Evolutionary conservation across 2,329 filamentous ascomycete genomes (phyloP).

Genomic region (Westerdykella sp.): DNA sequence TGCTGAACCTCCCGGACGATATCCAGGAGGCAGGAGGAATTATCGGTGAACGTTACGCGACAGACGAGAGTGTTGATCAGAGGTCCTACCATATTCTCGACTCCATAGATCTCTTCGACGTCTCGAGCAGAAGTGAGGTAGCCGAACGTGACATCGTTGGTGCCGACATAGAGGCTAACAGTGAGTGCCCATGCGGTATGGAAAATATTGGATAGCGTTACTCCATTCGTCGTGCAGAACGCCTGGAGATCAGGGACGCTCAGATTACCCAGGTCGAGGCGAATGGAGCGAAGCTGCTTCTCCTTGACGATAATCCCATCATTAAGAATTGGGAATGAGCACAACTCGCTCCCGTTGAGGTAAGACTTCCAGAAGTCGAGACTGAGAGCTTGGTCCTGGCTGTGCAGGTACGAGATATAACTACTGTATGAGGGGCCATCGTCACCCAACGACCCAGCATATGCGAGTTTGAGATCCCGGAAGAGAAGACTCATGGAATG

Average conservation of each 20-base stretch:
- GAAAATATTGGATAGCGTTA: slow-evolving; percentile 46
- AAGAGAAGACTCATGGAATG: slow-evolving; percentile 29
- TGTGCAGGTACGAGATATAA: slow-evolving; percentile 26
- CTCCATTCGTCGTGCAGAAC: slow-evolving; percentile 39
- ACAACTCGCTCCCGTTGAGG: slow-evolving; percentile 25
- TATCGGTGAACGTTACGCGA: slow-evolving; percentile 35
- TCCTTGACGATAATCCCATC: slow-evolving; percentile 13
- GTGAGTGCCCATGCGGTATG: slow-evolving; percentile 39
- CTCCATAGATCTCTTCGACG: slow-evolving; percentile 31
- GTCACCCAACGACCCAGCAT: slow-evolving; percentile 14
- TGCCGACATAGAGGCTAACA: slow-evolving; percentile 34
- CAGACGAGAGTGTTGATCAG: slow-evolving; percentile 45
- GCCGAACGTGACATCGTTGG: slow-evolving; percentile 40
- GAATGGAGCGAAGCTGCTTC: slow-evolving; percentile 21
- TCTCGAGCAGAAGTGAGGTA: slow-evolving; percentile 41
- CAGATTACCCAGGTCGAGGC: slow-evolving; percentile 23
- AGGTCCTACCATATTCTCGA: slow-evolving; percentile 43
- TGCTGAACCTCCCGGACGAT: slow-evolving; percentile 40
- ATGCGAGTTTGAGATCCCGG: slow-evolving; percentile 23
- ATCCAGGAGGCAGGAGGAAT: slow-evolving; percentile 30
- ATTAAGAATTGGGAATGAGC: slow-evolving; percentile 28
- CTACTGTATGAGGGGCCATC: slow-evolving; percentile 28
- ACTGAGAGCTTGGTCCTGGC: slow-evolving; percentile 20
- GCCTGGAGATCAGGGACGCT: slow-evolving; percentile 22
- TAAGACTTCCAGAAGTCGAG: slow-evolving; percentile 30